Conservation (phyloP, 2,329 filamentous ascomycete species). For the Calonectria fujianensis region DNA sequence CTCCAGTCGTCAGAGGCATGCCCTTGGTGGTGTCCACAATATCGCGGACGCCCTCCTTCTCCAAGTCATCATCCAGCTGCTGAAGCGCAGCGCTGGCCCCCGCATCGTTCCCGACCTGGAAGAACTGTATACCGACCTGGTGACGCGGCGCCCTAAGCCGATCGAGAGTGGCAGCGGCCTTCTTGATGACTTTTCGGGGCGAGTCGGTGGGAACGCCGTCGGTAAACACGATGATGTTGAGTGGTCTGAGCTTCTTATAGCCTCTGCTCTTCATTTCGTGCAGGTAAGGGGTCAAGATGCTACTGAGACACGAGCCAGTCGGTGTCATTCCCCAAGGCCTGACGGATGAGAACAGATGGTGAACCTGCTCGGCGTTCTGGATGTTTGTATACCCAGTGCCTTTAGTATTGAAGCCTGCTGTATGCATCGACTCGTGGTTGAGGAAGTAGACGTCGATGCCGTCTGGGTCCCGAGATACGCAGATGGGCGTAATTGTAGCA, state of each 20-base stretch:
- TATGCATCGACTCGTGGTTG: conserved; percentile 74
- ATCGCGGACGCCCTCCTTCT: conserved; percentile 80
- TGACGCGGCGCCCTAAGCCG: conserved; percentile 80
- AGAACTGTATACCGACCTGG: conserved; percentile 96
- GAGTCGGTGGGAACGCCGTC: conserved; percentile 90
- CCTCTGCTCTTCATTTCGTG: conserved; percentile 60
- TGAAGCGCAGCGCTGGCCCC: conserved; percentile 79
- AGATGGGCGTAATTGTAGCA: conserved; percentile 85
- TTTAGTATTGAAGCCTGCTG: conserved; percentile 60
- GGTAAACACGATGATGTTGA: conserved; percentile 95
- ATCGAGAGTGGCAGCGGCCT: conserved; percentile 82
- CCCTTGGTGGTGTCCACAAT: conserved; percentile 90
- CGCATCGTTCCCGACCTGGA: conserved; percentile 88
- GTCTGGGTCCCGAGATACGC: conserved; percentile 85
- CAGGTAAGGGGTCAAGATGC: conserved; percentile 85
- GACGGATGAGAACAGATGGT: conserved; percentile 81
- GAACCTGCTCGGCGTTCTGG: conserved; percentile 73
- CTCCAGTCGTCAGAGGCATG: conserved; percentile 76
- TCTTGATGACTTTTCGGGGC: conserved; percentile 80
- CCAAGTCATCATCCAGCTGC: conserved; percentile 82
- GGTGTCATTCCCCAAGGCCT: conserved; percentile 81
- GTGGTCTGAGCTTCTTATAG: conserved; percentile 76
- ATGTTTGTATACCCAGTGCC: conserved; percentile 78
- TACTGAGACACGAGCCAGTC: conserved; percentile 81
- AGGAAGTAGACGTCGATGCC: conserved; percentile 95